Evolutionary conservation across 805 yeast species (phyloP), one percentile per base, ranked within the genome.

Genomic region (Yamadazyma insecticola): DNA sequence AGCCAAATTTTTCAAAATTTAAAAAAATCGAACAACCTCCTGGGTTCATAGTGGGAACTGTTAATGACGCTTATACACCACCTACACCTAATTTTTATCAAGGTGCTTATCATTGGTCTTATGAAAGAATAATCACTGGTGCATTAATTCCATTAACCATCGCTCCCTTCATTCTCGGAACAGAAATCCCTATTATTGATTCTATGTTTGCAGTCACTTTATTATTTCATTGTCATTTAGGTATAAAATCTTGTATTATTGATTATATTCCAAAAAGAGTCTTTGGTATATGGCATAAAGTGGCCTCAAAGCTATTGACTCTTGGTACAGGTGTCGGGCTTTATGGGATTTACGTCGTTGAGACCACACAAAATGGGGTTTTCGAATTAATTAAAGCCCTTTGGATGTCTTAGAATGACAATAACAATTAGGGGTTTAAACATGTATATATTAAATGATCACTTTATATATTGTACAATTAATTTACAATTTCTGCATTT

Each of bases 101-200:
- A 50, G 97, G 97, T 28, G 83, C 94, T 15, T 72, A 76, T 55
- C 97, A 89, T 67, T 90, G 98, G 98, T 67, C 84, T n/a, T 78
- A 80, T 47, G 98, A 90, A 68, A 76, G 85, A 45, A 49, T 75
- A 4, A 62, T 87, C 21, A 70, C 94, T 3, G 55, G 81, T 12
- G 76, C 80, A 8, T 64, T 89, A 55, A 71, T 87, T 15, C 98
- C 98, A 19, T 63, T 90, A 39, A 70, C 78, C 17, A 71, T 81
- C 23, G 63, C 79, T 14, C 96, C 97, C 14, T 74, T 88, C 44
- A 72, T 81, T 22, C 70, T 81, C 28, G 96, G 95, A 17, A 74
- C 81, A 11, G 72, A 74, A 15, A 59, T 76, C 41, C 81, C 95
- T 9, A 63, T 79, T 14, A 53, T 78, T 20, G 98, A 92, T 60